Conservation (phyloP, 306 rosid genomes). For the Hylodesmum podocarpum region DNA sequence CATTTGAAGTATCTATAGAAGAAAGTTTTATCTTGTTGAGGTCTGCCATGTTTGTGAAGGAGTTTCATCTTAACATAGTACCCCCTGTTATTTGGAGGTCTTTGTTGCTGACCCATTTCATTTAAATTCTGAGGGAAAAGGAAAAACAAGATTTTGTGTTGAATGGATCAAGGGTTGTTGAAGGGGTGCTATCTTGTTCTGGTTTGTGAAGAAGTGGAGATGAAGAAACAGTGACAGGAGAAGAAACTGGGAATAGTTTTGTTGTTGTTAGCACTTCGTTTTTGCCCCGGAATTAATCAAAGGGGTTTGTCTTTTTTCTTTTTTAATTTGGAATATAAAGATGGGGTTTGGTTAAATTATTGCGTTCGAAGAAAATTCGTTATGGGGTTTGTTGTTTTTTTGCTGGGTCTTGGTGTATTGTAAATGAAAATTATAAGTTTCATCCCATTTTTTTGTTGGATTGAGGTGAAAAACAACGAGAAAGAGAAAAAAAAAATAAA, state of each 20-base stretch:
- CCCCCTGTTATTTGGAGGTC: conserved; percentile 48
- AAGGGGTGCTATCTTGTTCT: conserved; percentile 55
- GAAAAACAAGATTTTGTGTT: neutral
- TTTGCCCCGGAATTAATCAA: conserved; percentile 24
- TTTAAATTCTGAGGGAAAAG: conserved; percentile 32
- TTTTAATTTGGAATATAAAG: neutral
- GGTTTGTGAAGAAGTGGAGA: conserved; percentile 62
- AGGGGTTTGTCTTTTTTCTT: neutral
- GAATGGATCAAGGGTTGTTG: conserved; percentile 44
- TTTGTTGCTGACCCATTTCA: conserved; percentile 55
- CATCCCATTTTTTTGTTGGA: no score
- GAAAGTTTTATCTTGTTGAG: conserved; percentile 53
- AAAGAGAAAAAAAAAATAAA: no score
- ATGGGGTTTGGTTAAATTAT: neutral
- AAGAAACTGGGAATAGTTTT: conserved; percentile 21
- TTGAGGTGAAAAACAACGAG: no score
- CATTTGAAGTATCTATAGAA: conserved; percentile 67
- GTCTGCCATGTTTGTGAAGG: conserved; percentile 57
- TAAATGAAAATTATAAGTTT: no score
- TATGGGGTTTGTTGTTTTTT: neutral
- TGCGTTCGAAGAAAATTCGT: neutral
- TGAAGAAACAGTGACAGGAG: conserved; percentile 57
- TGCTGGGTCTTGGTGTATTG: neutral
- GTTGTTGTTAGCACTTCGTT: conserved; percentile 50
- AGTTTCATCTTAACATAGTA: conserved; percentile 87